A percentile compares a stretch with the other conserved stretches of the same genome.
Evolutionary conservation across 2,329 filamentous ascomycete genomes (phyloP).

Genomic region (Trichoderma harzianum): DNA sequence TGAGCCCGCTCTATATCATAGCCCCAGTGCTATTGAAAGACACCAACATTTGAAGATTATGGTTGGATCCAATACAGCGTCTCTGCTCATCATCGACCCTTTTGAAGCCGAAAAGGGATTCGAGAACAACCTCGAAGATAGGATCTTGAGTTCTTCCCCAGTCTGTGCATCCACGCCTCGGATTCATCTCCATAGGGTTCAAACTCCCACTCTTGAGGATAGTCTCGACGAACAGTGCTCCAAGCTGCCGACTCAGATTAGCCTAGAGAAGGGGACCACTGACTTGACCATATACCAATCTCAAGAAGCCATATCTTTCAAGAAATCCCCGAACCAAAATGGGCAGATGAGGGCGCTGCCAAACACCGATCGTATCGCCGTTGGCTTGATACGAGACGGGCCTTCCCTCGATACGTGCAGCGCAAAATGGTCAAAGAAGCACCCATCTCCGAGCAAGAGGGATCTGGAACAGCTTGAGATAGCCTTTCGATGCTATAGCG

Average conservation of each 20-base stretch:
- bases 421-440: slow-evolving; percentile 35
- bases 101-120: slow-evolving; percentile 40
- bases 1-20: slow-evolving; percentile 17
- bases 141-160: slow-evolving; percentile 36
- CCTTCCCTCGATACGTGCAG: neutral
- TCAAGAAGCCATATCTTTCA: neutral
- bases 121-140: slow-evolving; percentile 37
- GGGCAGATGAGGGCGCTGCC: neutral
- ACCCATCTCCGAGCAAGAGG: slow-evolving; percentile 44
- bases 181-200: slow-evolving; percentile 23
- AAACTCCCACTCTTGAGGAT: slow-evolving; percentile 14
- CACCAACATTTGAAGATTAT: neutral
- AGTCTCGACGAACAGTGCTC: neutral
- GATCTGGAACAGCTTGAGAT: slow-evolving; percentile 38
- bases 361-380: neutral
- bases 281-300: slow-evolving; percentile 12
- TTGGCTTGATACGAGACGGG: neutral
- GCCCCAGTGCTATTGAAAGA: neutral
- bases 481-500: slow-evolving; percentile 34
- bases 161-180: slow-evolving; percentile 40
- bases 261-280: slow-evolving; percentile 10
- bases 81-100: slow-evolving; percentile 21
- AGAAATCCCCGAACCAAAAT: neutral
- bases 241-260: neutral
- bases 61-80: neutral